Conservation (phyloP, 2,329 filamentous ascomycete genomes). For the Aspergillus intermedius region DNA sequence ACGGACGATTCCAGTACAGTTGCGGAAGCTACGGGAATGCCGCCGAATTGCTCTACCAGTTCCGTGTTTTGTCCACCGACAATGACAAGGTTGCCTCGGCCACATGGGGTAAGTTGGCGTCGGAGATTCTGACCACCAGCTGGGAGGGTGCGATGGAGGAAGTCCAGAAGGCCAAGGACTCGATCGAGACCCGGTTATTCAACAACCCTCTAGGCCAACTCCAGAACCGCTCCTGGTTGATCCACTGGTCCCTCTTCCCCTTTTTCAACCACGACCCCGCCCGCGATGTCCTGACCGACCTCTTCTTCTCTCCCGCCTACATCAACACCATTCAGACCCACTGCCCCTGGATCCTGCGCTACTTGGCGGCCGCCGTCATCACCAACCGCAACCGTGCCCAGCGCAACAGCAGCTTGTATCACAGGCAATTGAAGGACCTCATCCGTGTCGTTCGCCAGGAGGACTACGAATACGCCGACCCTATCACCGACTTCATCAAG, state of each 20-base stretch:
- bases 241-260: constrained; percentile 98
- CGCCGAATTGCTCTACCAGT: constrained; percentile 90
- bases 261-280: constrained; percentile 96
- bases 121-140: constrained; percentile 88
- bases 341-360: constrained; percentile 93
- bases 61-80: constrained; percentile 95
- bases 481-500: constrained; percentile 92
- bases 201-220: constrained; percentile 94
- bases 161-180: constrained; percentile 80
- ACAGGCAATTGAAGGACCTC: constrained; percentile 98
- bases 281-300: constrained; percentile 83
- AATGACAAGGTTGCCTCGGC: constrained; percentile 95
- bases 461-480: constrained; percentile 94
- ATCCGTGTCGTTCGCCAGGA: constrained; percentile 94
- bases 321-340: constrained; percentile 99
- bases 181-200: constrained; percentile 90
- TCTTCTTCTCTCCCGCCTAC: constrained; percentile 94
- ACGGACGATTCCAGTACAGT: constrained; percentile 95
- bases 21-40: constrained; percentile 89
- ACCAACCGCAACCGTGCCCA: constrained; percentile 78
- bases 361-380: constrained; percentile 89
- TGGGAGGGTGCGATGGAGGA: constrained; percentile 94
- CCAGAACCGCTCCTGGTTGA: constrained; percentile 91
- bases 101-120: constrained; percentile 96
- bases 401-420: constrained; percentile 73